phyloP scores from a whole-genome alignment of 202 grass and related monocot genomes.

The Digitaria exilis region DNA sequence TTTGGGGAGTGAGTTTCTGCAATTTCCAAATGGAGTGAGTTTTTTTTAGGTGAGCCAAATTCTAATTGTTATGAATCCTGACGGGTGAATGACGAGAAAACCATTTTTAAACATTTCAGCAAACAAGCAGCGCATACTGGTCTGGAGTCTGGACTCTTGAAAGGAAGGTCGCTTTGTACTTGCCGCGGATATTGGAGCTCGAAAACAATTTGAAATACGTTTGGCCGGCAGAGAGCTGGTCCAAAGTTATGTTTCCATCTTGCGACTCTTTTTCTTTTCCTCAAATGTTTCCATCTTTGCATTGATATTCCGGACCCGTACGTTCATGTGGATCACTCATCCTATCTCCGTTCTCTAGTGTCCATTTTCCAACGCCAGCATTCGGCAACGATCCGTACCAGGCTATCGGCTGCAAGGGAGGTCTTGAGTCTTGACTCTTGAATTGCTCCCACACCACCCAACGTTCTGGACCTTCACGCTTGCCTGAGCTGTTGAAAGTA shows the following conservation, averaged over 20 bases:
- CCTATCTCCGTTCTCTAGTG: not conserved
- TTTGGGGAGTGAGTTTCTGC: too few relatives aligned
- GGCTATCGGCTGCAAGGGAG: not conserved
- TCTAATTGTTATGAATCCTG: not conserved
- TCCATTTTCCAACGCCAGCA: constrained; percentile 1
- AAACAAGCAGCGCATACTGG: not conserved
- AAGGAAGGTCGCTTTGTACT: not conserved
- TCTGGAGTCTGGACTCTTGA: not conserved
- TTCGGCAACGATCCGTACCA: not conserved
- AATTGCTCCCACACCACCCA: not conserved
- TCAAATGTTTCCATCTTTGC: too few relatives aligned
- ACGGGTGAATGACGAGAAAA: not conserved
- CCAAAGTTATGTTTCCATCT: constrained; percentile 1
- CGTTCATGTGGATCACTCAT: not conserved
- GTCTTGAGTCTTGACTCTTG: not conserved
- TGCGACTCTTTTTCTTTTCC: too few relatives aligned
- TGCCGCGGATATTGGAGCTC: not conserved
- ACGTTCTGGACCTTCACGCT: not conserved
- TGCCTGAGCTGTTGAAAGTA: not conserved
- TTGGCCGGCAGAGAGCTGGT: constrained; percentile 10
- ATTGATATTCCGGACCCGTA: not conserved
- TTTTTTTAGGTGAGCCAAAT: too few relatives aligned
- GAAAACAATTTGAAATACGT: not conserved
- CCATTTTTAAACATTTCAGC: not conserved
- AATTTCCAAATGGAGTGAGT: too few relatives aligned